phyloP scores from a whole-genome alignment of 306 rosid species.

The Myrica gale region DNA sequence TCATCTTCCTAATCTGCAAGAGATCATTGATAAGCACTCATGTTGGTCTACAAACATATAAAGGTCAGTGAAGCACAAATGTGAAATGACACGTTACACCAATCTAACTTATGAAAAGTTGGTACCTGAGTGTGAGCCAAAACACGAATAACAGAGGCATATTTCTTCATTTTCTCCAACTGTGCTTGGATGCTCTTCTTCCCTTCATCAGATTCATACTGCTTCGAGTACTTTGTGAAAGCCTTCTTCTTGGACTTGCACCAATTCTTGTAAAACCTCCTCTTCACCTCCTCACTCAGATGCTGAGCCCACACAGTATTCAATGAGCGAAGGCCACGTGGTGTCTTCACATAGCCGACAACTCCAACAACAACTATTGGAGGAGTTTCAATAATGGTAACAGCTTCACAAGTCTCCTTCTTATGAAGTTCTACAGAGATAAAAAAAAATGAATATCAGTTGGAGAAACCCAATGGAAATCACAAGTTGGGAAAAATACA shows the following conservation, averaged over 20 bases:
- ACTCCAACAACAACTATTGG: constrained; percentile 84
- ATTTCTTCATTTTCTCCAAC: constrained; percentile 73
- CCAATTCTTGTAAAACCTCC: constrained; percentile 87
- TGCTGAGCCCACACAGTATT: constrained; percentile 89
- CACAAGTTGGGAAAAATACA: not conserved
- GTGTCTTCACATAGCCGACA: constrained; percentile 82
- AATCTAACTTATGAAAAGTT: not conserved
- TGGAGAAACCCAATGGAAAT: not conserved
- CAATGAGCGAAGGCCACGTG: constrained; percentile 81
- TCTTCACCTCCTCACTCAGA: constrained; percentile 70
- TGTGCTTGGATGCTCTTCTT: constrained; percentile 61
- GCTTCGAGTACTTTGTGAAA: constrained; percentile 67
- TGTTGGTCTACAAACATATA: not conserved
- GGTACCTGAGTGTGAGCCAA: constrained; percentile 89
- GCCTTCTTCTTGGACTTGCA: constrained; percentile 95
- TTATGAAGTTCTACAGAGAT: constrained; percentile 68
- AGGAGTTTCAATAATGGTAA: constrained; percentile 78
- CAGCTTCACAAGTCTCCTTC: constrained; percentile 90
- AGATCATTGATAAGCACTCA: not conserved
- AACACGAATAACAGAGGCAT: constrained; percentile 67
- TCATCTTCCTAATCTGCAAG: constrained; percentile 71
- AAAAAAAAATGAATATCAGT: not conserved
- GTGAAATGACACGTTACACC: not conserved
- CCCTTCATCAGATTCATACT: constrained; percentile 68
- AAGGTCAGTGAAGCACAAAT: not conserved